Evolutionary conservation across 208 protist genomes (phyloP).

Genomic region (Acanthamoeba triangularis): DNA sequence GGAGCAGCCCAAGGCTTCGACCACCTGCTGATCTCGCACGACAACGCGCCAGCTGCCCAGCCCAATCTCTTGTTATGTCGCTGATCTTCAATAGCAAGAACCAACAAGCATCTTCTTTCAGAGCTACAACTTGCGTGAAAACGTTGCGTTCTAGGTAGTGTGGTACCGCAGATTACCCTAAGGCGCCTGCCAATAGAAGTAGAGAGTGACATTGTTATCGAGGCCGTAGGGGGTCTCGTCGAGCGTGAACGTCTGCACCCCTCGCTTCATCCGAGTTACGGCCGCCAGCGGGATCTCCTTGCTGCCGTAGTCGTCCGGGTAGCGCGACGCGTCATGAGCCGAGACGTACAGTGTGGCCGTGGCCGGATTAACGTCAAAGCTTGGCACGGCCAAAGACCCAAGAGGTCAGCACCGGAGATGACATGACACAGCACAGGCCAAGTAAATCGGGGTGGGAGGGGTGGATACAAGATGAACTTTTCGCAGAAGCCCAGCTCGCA

Average conservation of each 20-base stretch:
- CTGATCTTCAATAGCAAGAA: too few relatives aligned
- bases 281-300: not conserved
- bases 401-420: not conserved
- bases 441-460: not conserved
- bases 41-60: too few relatives aligned
- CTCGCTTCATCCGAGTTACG: not conserved
- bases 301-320: not conserved
- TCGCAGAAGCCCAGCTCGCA: conserved; percentile 15
- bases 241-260: not conserved
- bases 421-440: not conserved
- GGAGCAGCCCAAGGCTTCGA: too few relatives aligned
- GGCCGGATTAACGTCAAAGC: not conserved
- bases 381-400: not conserved
- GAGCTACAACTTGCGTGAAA: too few relatives aligned
- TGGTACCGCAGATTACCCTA: too few relatives aligned
- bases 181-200: not conserved
- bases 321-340: not conserved
- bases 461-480: not conserved
- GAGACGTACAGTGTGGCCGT: not conserved
- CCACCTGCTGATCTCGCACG: too few relatives aligned
- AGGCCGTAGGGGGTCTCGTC: not conserved
- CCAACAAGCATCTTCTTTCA: too few relatives aligned
- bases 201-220: not conserved
- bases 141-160: too few relatives aligned
- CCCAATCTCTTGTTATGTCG: too few relatives aligned